phyloP scores from a whole-genome alignment of 2,329 filamentous ascomycete genomes.

The Penicillium sp. region DNA sequence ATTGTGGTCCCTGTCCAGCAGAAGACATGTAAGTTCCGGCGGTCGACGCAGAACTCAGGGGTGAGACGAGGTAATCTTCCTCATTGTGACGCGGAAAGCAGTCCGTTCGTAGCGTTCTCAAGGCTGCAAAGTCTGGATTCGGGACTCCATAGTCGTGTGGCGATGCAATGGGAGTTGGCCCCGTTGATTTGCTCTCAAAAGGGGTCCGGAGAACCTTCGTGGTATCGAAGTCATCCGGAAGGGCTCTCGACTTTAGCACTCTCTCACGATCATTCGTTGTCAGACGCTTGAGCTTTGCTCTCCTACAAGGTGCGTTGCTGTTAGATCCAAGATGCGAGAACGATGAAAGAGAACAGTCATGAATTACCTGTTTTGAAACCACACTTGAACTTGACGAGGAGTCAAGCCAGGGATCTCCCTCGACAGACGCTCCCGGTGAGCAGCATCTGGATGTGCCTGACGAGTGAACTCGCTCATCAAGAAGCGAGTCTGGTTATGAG shows the following conservation, averaged over 20 bases:
- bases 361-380: conserved; percentile 93
- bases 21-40: conserved; percentile 38
- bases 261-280: conserved; percentile 63
- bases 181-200: conserved; percentile 47
- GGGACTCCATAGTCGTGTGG: conserved; percentile 42
- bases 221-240: conserved; percentile 63
- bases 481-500: conserved; percentile 95
- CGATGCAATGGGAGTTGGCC: conserved; percentile 52
- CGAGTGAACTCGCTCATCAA: conserved; percentile 96
- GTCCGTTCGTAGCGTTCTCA: conserved; percentile 37
- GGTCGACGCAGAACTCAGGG: conserved; percentile 36
- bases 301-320: conserved; percentile 37
- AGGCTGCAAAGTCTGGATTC: conserved; percentile 37
- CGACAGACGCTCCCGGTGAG: conserved; percentile 82
- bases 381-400: conserved; percentile 91
- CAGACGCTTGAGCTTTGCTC: conserved; percentile 63
- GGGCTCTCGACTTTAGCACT: conserved; percentile 60
- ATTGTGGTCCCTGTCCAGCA: conserved; percentile 26
- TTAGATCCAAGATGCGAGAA: conserved; percentile 7
- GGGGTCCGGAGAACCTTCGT: conserved; percentile 59
- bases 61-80: conserved; percentile 41
- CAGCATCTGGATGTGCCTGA: conserved; percentile 90
- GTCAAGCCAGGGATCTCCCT: conserved; percentile 89
- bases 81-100: conserved; percentile 34
- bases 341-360: neutral